Conservation (phyloP, 2,329 filamentous ascomycete genomes). For the Simplicillium sp. region DNA sequence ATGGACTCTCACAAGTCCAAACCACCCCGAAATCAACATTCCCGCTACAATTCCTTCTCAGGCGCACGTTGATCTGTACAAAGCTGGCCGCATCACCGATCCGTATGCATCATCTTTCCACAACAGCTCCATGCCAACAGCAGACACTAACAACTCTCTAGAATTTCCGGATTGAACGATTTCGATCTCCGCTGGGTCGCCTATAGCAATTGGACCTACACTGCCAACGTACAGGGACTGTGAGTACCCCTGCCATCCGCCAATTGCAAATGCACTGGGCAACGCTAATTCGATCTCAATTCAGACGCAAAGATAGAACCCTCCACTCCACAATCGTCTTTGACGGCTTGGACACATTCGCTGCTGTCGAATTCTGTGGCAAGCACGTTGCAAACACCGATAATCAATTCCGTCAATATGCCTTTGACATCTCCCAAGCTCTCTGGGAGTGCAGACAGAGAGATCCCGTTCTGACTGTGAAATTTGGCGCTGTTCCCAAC, state of each 20-base stretch:
- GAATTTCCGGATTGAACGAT: conserved; percentile 38
- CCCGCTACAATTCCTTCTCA: conserved; percentile 36
- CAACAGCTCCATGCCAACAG: conserved; percentile 5
- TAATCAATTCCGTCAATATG: conserved; percentile 55
- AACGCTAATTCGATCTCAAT: conserved; percentile 3
- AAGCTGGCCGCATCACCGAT: conserved; percentile 41
- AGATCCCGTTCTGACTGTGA: conserved; percentile 7
- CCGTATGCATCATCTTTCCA: conserved; percentile 12
- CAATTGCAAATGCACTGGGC: background rate
- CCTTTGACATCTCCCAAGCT: conserved; percentile 42
- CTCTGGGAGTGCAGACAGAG: conserved; percentile 14
- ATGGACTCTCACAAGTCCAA: too few relatives aligned
- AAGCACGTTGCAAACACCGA: conserved; percentile 44
- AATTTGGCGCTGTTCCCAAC: conserved; percentile 10
- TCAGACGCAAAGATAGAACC: conserved; percentile 33
- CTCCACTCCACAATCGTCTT: conserved; percentile 31
- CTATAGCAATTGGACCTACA: conserved; percentile 51
- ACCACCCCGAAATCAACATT: too few relatives aligned
- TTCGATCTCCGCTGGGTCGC: conserved; percentile 44
- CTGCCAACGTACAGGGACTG: conserved; percentile 32
- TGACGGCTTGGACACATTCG: conserved; percentile 52
- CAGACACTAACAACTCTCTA: conserved; percentile 23
- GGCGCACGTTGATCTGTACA: conserved; percentile 48
- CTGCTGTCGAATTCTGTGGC: conserved; percentile 44
- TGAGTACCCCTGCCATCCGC: conserved; percentile 13